A percentile compares a stretch with the other conserved stretches of the same genome.
Evolutionary conservation across 2,329 filamentous ascomycete genomes (phyloP).

Genomic region (Xylaria sp.): DNA sequence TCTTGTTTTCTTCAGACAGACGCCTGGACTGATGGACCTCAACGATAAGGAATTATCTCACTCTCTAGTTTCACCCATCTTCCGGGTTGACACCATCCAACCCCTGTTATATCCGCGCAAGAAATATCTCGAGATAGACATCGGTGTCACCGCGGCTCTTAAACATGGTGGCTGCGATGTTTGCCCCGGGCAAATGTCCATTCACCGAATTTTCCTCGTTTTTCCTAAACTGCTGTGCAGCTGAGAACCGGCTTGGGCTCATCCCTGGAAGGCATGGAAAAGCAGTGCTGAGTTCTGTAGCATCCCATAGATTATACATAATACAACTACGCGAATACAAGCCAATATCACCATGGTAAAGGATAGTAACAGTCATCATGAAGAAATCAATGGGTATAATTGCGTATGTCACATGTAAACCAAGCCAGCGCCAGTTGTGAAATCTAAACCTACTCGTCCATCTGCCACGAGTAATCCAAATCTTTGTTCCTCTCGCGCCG

Average conservation of each 20-base stretch:
- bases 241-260: background rate
- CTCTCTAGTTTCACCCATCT: constrained; percentile 1
- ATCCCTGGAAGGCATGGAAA: constrained; percentile 2
- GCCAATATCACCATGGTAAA: background rate
- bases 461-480: constrained; percentile 93
- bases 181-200: background rate
- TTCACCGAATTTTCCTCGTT: background rate
- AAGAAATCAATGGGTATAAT: constrained; percentile 33
- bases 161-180: background rate
- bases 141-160: background rate
- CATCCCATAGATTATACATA: constrained; percentile 26
- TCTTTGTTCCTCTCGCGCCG: constrained; percentile 78
- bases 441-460: constrained; percentile 77
- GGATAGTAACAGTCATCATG: background rate
- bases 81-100: background rate
- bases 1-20: constrained; percentile 10
- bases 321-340: constrained; percentile 20
- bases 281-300: constrained; percentile 1
- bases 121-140: background rate
- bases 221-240: background rate
- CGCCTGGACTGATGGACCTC: background rate
- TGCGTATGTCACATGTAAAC: constrained; percentile 16
- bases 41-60: background rate
- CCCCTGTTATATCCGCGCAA: background rate
- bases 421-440: constrained; percentile 15